A percentile compares a stretch with the other conserved stretches of the same genome.
Conservation (phyloP, 192 early-diverging fungal genomes). For the Pecoramyces ruminantium region DNA sequence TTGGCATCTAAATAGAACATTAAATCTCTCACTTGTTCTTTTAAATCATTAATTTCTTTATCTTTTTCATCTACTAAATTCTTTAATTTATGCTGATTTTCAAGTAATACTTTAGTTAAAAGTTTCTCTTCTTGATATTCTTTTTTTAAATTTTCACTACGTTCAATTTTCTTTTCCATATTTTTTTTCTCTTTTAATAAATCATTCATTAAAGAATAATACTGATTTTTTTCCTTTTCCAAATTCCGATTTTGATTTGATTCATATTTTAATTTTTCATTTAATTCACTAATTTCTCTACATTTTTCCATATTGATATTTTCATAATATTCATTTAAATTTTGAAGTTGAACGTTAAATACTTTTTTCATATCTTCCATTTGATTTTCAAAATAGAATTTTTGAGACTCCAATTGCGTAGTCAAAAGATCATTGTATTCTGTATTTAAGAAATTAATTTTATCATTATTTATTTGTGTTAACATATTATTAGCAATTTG, state of each 20-base stretch:
- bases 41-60: conserved; percentile 40
- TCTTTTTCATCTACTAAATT: conserved; percentile 33
- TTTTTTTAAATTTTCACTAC: conserved; percentile 24
- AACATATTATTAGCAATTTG: background rate
- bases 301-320: background rate
- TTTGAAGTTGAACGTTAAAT: background rate
- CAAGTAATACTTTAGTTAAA: conserved; percentile 31
- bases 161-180: conserved; percentile 36
- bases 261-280: background rate
- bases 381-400: background rate
- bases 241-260: background rate
- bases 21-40: conserved; percentile 80
- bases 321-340: background rate
- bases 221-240: background rate
- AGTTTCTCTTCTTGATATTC: conserved; percentile 55
- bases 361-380: background rate
- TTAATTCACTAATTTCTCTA: background rate
- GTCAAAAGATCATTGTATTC: background rate
- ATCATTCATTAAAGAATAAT: background rate
- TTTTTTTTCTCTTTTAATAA: conserved; percentile 21
- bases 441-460: background rate
- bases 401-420: background rate
- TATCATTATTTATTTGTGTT: background rate
- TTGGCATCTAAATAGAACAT: conserved; percentile 73
- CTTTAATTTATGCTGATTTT: conserved; percentile 48